Percentiles rank a stretch among this genome's conserved stretches.
phyloP scores from a whole-genome alignment of 495 filamentous ascomycete species.

The Cercophora samala region DNA sequence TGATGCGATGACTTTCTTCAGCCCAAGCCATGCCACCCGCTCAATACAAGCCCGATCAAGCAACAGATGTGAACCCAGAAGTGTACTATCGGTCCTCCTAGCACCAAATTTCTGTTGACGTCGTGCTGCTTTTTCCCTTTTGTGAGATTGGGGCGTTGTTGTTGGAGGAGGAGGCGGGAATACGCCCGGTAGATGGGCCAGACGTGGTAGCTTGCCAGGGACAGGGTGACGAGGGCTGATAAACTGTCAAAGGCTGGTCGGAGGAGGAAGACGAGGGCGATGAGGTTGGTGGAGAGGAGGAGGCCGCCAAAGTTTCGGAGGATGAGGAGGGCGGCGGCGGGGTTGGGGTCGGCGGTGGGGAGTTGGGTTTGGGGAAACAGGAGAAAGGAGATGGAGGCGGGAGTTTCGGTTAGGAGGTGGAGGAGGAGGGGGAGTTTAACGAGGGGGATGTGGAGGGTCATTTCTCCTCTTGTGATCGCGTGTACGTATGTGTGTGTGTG shows the following conservation, averaged over 20 bases:
- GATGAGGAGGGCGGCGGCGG: slow-evolving; percentile 38
- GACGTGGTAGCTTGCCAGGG: slow-evolving; percentile 39
- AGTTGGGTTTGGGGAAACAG: slow-evolving; percentile 22
- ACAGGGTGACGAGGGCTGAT: slow-evolving; percentile 23
- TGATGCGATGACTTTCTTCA: no score
- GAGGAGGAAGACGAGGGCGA: slow-evolving; percentile 25
- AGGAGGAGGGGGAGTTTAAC: slow-evolving; percentile 22
- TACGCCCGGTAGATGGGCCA: slow-evolving; percentile 40
- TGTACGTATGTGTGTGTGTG: no score
- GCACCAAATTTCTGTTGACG: slow-evolving; percentile 15
- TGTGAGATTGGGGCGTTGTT: no score
- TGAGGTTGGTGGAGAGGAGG: slow-evolving; percentile 35
- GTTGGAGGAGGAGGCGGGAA: no score
- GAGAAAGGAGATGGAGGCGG: slow-evolving; percentile 26
- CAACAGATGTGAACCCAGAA: slow-evolving; percentile 28
- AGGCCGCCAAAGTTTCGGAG: slow-evolving; percentile 41
- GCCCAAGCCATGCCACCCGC: not conserved
- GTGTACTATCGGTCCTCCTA: slow-evolving; percentile 34
- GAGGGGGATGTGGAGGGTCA: no score
- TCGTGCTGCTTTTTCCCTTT: not conserved
- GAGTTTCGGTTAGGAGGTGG: slow-evolving; percentile 25
- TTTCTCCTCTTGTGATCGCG: no score
- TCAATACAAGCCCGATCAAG: slow-evolving; percentile 21
- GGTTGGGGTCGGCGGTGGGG: slow-evolving; percentile 28
- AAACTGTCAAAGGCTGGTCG: slow-evolving; percentile 21